phyloP scores from a whole-genome alignment of 306 rosid species.

The Castanea sativa region DNA sequence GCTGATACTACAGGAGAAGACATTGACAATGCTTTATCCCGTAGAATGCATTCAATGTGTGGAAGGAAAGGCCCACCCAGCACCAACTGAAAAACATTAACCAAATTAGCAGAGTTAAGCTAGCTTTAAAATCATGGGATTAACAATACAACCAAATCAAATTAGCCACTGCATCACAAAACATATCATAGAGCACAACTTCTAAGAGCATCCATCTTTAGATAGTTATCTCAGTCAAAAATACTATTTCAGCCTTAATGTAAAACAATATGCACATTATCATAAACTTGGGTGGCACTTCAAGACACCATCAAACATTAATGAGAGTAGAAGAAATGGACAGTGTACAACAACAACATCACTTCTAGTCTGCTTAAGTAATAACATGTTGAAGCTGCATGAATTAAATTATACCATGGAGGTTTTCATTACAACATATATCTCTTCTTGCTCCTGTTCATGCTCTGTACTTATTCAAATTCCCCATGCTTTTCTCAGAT shows the following conservation, averaged over 20 bases:
- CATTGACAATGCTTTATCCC: conserved; percentile 58
- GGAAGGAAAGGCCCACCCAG: conserved; percentile 85
- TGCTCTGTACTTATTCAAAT: background rate
- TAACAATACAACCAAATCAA: background rate
- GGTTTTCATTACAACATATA: background rate
- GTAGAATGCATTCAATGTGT: conserved; percentile 75
- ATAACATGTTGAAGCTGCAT: too few relatives aligned
- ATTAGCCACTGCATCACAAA: background rate
- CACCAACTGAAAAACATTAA: conserved; percentile 55
- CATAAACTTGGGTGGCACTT: background rate
- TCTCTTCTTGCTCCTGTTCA: background rate
- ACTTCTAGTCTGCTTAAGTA: too few relatives aligned
- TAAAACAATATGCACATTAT: too few relatives aligned
- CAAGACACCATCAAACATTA: background rate
- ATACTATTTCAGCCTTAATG: too few relatives aligned
- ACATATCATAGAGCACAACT: too few relatives aligned
- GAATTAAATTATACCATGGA: too few relatives aligned
- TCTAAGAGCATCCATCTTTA: too few relatives aligned
- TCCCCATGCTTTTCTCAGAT: background rate
- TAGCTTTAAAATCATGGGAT: background rate
- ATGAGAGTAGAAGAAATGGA: background rate
- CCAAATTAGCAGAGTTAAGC: conserved; percentile 9
- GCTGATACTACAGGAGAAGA: conserved; percentile 70
- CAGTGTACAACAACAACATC: background rate
- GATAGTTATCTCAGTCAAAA: too few relatives aligned